Percentiles rank a stretch among this genome's conserved stretches.
phyloP scores from a whole-genome alignment of 202 grass and related monocot genomes.

The Bolboschoenoplectus hybrid region DNA sequence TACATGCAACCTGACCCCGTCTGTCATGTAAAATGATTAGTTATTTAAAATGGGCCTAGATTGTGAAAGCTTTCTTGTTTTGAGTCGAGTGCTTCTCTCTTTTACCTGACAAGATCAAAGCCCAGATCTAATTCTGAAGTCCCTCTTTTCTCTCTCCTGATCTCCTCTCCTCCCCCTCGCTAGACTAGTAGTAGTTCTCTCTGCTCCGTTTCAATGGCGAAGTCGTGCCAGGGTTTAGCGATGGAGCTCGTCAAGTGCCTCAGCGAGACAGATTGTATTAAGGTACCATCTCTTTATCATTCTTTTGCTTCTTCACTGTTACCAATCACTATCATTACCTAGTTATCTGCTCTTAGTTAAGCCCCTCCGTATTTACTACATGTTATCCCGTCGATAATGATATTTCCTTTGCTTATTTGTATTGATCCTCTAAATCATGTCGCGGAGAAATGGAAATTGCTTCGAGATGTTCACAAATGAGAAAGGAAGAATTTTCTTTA shows the following conservation, averaged over 20 bases:
- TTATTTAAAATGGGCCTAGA: not conserved
- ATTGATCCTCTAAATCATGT: not conserved
- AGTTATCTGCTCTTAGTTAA: not conserved
- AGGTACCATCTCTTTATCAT: conserved; percentile 45
- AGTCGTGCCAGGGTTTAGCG: conserved; percentile 91
- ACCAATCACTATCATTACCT: not conserved
- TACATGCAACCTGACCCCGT: too few species aligned
- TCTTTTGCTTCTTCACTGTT: not conserved
- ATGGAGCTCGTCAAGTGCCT: conserved; percentile 99
- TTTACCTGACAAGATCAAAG: not conserved
- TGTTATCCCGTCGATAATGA: not conserved
- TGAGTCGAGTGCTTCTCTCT: not conserved
- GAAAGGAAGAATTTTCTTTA: not conserved
- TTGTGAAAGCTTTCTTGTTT: not conserved
- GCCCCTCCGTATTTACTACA: not conserved
- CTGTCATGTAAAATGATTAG: too few species aligned
- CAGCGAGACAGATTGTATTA: conserved; percentile 83
- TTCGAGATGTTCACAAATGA: not conserved
- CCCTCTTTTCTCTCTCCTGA: not conserved
- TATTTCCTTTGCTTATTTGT: not conserved
- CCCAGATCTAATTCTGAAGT: not conserved
- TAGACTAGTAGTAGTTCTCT: not conserved
- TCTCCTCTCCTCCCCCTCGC: conserved; percentile 32
- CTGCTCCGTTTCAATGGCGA: conserved; percentile 48
- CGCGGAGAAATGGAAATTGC: not conserved